phyloP scores from a whole-genome alignment of 352 stramenopile species.

The Pythium pyrilobum region DNA sequence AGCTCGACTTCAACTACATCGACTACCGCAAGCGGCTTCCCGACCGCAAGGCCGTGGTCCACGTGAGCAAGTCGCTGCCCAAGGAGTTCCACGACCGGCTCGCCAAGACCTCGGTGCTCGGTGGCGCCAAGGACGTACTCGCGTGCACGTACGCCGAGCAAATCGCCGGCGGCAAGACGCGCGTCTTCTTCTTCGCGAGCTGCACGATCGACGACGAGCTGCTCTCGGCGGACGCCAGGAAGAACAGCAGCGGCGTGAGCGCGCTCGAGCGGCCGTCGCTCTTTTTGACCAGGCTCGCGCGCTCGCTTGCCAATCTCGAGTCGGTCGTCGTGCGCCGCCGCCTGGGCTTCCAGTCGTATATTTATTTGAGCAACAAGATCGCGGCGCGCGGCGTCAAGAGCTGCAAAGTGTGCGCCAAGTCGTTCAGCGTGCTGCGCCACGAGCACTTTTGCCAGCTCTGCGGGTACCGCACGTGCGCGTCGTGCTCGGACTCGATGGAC shows the following conservation, averaged over 20 bases:
- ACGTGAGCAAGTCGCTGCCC: slow-evolving; percentile 57
- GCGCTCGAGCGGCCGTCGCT: slow-evolving; percentile 21
- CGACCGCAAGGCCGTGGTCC: slow-evolving; percentile 18
- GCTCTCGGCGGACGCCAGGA: background rate
- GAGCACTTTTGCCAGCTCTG: slow-evolving; percentile 34
- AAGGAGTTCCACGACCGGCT: slow-evolving; percentile 45
- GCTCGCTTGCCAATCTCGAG: slow-evolving; percentile 15
- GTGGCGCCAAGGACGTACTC: slow-evolving; percentile 26
- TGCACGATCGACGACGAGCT: slow-evolving; percentile 27
- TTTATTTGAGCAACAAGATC: slow-evolving; percentile 20
- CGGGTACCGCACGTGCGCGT: slow-evolving; percentile 29
- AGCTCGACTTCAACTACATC: slow-evolving; percentile 11
- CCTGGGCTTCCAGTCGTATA: slow-evolving; percentile 30
- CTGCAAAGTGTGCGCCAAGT: slow-evolving; percentile 31
- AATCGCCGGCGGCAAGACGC: slow-evolving; percentile 14
- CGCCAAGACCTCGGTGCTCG: slow-evolving; percentile 27
- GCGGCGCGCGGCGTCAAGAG: slow-evolving; percentile 11
- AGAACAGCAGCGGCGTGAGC: background rate
- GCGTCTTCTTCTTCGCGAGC: slow-evolving; percentile 24
- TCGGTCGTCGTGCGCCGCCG: slow-evolving; percentile 21
- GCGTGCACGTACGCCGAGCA: slow-evolving; percentile 24
- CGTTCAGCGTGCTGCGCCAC: slow-evolving; percentile 21
- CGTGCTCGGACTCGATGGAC: slow-evolving; percentile 17
- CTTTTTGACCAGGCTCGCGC: slow-evolving; percentile 22
- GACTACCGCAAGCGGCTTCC: slow-evolving; percentile 13